phyloP scores from a whole-genome alignment of 768 basidiomycete genomes.

The Phylloporus arenicola region DNA sequence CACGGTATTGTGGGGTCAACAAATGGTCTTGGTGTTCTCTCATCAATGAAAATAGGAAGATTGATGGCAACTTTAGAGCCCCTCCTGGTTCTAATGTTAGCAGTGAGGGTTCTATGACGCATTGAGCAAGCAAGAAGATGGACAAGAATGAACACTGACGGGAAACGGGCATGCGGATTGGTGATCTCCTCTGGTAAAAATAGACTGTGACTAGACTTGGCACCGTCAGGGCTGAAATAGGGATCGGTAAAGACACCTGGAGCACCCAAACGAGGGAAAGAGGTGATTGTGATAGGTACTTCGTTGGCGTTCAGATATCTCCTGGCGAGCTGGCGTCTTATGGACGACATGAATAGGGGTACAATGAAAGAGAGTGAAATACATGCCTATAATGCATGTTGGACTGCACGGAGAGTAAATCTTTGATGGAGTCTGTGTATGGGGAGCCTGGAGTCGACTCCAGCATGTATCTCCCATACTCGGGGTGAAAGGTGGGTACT shows the following conservation, averaged over 20 bases:
- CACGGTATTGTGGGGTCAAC: constrained; percentile 90
- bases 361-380: not conserved
- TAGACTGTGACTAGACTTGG: constrained; percentile 84
- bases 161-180: constrained; percentile 96
- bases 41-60: constrained; percentile 87
- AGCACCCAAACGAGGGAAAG: constrained; percentile 89
- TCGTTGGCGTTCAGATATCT: constrained; percentile 81
- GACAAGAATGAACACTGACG: constrained; percentile 53
- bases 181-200: constrained; percentile 95
- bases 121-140: constrained; percentile 6
- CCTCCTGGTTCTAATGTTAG: constrained; percentile 86
- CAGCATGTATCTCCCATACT: constrained; percentile 98
- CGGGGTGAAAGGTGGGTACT: constrained; percentile 92
- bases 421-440: constrained; percentile 81
- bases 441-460: constrained; percentile 96
- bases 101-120: constrained; percentile 79
- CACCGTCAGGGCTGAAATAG: constrained; percentile 64
- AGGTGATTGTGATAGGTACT: constrained; percentile 87
- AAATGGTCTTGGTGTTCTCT: constrained; percentile 82
- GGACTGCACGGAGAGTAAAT: constrained; percentile 82
- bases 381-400: constrained; percentile 90
- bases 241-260: constrained; percentile 92
- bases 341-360: constrained; percentile 6
- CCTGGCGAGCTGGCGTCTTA: constrained; percentile 77
- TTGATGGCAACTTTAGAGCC: constrained; percentile 95